Conservation (phyloP, 1,284 basidiomycete species). For the Trichosporon asahii region DNA sequence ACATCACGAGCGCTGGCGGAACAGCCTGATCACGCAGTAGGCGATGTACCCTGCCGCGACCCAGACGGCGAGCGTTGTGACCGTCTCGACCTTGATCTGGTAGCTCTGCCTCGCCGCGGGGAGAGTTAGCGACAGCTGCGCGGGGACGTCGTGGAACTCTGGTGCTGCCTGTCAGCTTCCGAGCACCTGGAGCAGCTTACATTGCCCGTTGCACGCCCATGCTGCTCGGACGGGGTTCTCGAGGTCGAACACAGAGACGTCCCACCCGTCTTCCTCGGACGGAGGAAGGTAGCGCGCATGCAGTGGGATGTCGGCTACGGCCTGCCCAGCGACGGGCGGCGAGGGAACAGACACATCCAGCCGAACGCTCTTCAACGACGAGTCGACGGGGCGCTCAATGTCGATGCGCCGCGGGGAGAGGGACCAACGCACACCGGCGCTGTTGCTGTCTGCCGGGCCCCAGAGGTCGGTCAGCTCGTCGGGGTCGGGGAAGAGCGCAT, state of each 20-base stretch:
- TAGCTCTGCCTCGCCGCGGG: slow-evolving; percentile 15
- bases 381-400: slow-evolving; percentile 34
- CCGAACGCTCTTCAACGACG: not conserved
- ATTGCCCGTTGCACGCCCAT: not conserved
- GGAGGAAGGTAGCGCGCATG: slow-evolving; percentile 43
- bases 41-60: slow-evolving; percentile 16
- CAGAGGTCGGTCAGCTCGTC: slow-evolving; percentile 30
- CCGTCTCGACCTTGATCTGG: slow-evolving; percentile 15
- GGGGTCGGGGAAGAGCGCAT: slow-evolving; percentile 39
- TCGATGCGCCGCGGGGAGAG: slow-evolving; percentile 28
- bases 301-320: slow-evolving; percentile 32
- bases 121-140: not conserved
- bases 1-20: not conserved
- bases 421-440: slow-evolving; percentile 16
- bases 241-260: not conserved
- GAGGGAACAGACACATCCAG: not conserved
- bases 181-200: not conserved
- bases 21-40: slow-evolving; percentile 9
- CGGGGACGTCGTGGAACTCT: not conserved
- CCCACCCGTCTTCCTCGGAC: not conserved
- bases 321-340: not conserved
- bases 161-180: not conserved
- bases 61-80: slow-evolving; percentile 14
- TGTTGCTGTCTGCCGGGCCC: slow-evolving; percentile 1
- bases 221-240: not conserved